A percentile compares a stretch with the other conserved stretches of the same genome.
These are phyloP conservation scores for Thelonectria discophora DNA, from an alignment of 2,329 filamentous ascomycete genomes.

Conservation along the genomic window DNA sequence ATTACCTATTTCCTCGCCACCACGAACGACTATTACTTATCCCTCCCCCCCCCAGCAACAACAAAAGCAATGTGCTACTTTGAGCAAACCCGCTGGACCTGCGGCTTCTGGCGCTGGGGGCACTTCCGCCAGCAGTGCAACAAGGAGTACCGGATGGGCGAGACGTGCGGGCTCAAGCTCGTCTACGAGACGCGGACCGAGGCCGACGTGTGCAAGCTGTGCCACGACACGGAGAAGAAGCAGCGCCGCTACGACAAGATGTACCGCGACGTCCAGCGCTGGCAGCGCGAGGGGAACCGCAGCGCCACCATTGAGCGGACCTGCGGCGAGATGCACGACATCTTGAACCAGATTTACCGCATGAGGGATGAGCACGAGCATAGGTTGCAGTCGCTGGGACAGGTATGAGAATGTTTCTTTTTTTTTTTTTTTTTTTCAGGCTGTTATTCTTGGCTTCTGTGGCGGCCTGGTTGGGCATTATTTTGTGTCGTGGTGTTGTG, in stretches of 20 bases:
- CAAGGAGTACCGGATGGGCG: constrained; percentile 93
- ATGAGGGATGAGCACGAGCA: constrained; percentile 54
- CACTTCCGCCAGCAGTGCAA: constrained; percentile 92
- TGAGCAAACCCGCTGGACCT: constrained; percentile 85
- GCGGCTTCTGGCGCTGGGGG: constrained; percentile 94
- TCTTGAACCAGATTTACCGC: constrained; percentile 66
- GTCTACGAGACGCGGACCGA: constrained; percentile 77
- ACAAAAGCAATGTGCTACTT: constrained; percentile 86
- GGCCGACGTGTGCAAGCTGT: constrained; percentile 78
- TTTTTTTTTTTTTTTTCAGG: constrained; percentile 15
- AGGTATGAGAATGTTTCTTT: constrained; percentile 6
- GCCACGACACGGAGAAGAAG: constrained; percentile 90
- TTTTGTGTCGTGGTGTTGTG: not conserved
- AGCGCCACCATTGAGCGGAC: constrained; percentile 77
- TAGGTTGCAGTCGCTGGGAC: constrained; percentile 47
- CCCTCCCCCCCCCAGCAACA: too few species aligned
- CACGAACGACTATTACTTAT: too few species aligned
- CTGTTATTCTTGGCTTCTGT: not conserved
- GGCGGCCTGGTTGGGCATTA: not conserved
- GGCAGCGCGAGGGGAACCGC: constrained; percentile 79
- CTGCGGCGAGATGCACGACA: constrained; percentile 72
- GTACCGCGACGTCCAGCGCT: constrained; percentile 76
- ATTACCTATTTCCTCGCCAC: constrained; percentile 29
- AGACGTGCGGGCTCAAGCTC: constrained; percentile 94
- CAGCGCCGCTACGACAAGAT: constrained; percentile 78